Percentiles rank a stretch among this genome's conserved stretches.
Conservation (phyloP, 192 early-diverging fungal genomes). For the Rhizophagus clarus region DNA sequence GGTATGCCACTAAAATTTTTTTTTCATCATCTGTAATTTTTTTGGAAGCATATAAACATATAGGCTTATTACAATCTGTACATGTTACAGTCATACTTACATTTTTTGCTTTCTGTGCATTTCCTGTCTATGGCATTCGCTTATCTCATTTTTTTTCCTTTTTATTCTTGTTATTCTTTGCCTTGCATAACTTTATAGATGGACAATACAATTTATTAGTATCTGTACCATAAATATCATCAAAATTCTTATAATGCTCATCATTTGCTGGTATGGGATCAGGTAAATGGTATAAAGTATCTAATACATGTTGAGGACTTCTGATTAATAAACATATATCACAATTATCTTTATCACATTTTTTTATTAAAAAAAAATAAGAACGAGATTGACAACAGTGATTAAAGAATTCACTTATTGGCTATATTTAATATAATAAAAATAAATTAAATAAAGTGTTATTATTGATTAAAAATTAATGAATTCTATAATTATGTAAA, state of each 20-base stretch:
- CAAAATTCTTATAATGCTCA: background rate
- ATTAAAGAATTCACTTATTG: background rate
- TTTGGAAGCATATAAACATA: background rate
- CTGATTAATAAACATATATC: background rate
- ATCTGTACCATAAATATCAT: background rate
- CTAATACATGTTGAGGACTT: background rate
- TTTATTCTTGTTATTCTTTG: background rate
- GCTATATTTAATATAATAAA: background rate
- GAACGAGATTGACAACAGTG: background rate
- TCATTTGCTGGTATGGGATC: background rate
- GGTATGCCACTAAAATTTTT: background rate
- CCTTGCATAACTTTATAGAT: background rate
- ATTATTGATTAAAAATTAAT: too few relatives aligned
- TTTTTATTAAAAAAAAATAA: conserved; percentile 5
- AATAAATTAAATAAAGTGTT: background rate
- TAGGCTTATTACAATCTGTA: background rate
- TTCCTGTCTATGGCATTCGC: background rate
- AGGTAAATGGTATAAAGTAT: background rate
- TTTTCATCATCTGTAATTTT: background rate
- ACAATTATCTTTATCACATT: background rate
- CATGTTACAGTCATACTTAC: background rate
- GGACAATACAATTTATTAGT: background rate
- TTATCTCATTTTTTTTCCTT: background rate
- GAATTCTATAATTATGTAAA: too few relatives aligned
- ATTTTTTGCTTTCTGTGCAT: background rate